Base-by-base conservation (phyloP, 2,329 filamentous ascomycete species). In the Elsinoe batatas region DNA sequence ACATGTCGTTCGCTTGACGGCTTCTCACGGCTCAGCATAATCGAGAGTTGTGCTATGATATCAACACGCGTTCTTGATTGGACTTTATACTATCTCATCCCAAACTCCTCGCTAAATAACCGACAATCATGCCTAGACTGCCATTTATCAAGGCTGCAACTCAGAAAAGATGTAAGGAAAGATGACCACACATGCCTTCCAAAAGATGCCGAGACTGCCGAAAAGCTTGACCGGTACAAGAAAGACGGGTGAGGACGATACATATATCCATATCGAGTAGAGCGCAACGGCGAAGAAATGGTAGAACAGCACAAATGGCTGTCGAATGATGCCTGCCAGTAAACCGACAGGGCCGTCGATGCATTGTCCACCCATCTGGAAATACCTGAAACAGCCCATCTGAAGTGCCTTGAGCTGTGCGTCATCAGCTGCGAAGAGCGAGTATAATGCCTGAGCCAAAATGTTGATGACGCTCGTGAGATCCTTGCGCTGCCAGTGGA, bases 221-320 rank as follows among this genome's bases (percentile, higher is more conserved):
- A 71, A 42, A 13, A 63, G 50, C 37, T 69, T 65, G 36, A 74
- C 64, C 3, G 74, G 74, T 38, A 69, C 60, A 30, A 65, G 60
- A 56, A 71, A 64, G 1, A 68, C 54, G 63, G 59, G 78, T 68
- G 65, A 77, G 66, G 66, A 77, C 1, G 62, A 75, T 60, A 83
- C 71, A 42, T 73, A 66, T n/a, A 84, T 71, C 85, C 87, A 94
- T 61, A 97, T 89, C 22, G 85, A 83, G 61, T 95, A 80, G 62
- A 97, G 83, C 2, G 93, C 93, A 32, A 98, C 93, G 26, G 84
- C 81, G 73, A 96, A 98, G 75, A 98, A 98, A 72, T 98, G 93
- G 68, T 86, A 87, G 63, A 93, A 84, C 37, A 98, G 81, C 37
- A 90, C 79, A 53, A 83, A 70, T 0, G 93, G 93, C 54, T 83